phyloP scores from a whole-genome alignment of 352 stramenopile species.

The Globisporangium perplexum region DNA sequence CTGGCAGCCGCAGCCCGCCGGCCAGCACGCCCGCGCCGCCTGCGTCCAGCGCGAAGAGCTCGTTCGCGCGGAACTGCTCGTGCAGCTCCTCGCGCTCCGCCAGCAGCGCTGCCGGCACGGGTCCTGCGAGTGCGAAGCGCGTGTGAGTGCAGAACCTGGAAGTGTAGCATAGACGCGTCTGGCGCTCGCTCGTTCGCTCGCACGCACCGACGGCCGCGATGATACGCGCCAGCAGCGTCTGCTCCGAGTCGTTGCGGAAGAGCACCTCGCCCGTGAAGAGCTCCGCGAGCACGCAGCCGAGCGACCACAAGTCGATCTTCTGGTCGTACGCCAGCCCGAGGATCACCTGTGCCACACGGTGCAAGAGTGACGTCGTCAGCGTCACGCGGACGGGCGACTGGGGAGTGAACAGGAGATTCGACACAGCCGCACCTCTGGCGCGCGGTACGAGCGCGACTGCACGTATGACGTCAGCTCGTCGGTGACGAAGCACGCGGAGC shows the following conservation, averaged over 20 bases:
- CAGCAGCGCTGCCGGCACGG: constrained; percentile 60
- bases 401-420: too few species aligned
- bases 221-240: constrained; percentile 93
- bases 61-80: constrained; percentile 52
- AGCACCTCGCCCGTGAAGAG: constrained; percentile 85
- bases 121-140: constrained; percentile 20
- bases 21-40: constrained; percentile 43
- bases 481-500: constrained; percentile 93
- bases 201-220: constrained; percentile 61
- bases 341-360: constrained; percentile 71
- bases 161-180: too few species aligned
- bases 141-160: background rate
- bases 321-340: constrained; percentile 90
- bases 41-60: constrained; percentile 44
- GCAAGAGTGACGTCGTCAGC: background rate
- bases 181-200: too few species aligned
- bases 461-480: constrained; percentile 97
- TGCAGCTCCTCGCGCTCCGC: constrained; percentile 37
- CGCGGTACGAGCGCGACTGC: constrained; percentile 96
- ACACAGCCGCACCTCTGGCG: constrained; percentile 89
- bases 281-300: constrained; percentile 85
- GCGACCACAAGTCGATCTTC: constrained; percentile 88
- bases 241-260: constrained; percentile 85
- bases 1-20: constrained; percentile 21
- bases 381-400: background rate